Percentiles rank a stretch among this genome's conserved stretches.
Conservation (phyloP, 139 green algal genomes). For the Asterochloris sp. region DNA sequence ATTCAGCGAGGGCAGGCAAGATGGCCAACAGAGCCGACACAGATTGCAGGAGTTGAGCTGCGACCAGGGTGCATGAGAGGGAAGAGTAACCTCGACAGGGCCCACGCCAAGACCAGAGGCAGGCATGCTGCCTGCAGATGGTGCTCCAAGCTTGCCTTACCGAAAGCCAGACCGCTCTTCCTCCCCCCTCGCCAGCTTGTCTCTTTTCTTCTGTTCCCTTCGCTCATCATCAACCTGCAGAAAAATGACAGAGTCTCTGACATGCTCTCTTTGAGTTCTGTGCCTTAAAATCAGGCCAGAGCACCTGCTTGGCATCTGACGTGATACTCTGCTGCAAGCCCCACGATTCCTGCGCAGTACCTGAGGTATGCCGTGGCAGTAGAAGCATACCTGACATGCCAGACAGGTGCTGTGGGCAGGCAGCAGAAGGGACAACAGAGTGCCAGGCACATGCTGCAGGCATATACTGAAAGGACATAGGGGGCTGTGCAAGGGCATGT, state of each 20-base stretch:
- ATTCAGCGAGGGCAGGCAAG: neutral
- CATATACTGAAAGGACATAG: too few species aligned
- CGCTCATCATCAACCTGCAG: slow-evolving; percentile 48
- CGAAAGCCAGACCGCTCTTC: neutral
- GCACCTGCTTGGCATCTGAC: too few species aligned
- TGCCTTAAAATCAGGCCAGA: too few species aligned
- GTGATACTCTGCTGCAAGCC: too few species aligned
- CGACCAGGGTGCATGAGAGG: neutral
- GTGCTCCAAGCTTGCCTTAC: too few species aligned
- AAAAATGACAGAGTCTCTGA: slow-evolving; percentile 41
- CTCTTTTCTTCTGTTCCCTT: slow-evolving; percentile 27
- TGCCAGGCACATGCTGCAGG: too few species aligned
- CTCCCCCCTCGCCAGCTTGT: neutral
- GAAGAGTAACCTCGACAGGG: neutral
- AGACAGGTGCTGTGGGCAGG: too few species aligned
- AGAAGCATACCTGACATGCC: too few species aligned
- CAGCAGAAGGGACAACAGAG: too few species aligned
- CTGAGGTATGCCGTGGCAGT: too few species aligned
- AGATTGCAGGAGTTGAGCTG: neutral
- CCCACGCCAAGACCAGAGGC: neutral
- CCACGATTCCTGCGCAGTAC: too few species aligned
- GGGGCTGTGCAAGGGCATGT: too few species aligned
- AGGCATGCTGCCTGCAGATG: neutral
- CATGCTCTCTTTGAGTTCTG: slow-evolving; percentile 30
- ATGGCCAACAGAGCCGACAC: neutral